Conservation (phyloP, 176 grass and related monocot genomes). For the Carex scoparia region DNA sequence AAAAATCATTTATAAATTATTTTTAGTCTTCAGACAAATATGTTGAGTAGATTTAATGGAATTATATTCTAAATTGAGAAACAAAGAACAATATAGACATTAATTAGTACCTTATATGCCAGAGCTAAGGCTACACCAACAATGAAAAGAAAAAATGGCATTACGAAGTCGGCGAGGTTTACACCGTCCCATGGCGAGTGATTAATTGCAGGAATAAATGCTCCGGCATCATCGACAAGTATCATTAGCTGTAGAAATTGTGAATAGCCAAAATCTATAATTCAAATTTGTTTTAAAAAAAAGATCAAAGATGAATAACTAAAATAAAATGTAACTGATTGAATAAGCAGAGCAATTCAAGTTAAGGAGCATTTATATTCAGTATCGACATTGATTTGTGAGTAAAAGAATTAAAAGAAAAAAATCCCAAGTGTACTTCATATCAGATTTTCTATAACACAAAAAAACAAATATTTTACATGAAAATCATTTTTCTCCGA, state of each 20-base stretch:
- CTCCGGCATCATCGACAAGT: constrained; percentile 62
- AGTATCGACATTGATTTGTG: background rate
- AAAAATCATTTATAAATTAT: background rate
- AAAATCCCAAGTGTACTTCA: background rate
- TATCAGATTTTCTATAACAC: background rate
- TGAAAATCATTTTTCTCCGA: background rate
- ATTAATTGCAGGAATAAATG: constrained; percentile 48
- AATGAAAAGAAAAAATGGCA: constrained; percentile 82
- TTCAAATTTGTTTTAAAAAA: background rate
- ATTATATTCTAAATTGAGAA: background rate
- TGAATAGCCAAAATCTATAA: background rate
- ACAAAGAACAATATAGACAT: background rate
- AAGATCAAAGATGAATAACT: background rate
- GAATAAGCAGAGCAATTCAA: background rate
- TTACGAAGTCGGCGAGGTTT: constrained; percentile 65
- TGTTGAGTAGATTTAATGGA: background rate
- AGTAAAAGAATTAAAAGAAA: background rate
- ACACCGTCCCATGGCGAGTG: constrained; percentile 74
- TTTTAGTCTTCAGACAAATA: background rate
- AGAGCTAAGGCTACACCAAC: constrained; percentile 67
- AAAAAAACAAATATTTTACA: too few species aligned
- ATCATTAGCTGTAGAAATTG: constrained; percentile 69
- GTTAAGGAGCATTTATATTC: background rate
- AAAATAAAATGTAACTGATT: background rate
- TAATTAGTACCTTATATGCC: constrained; percentile 58